These are phyloP conservation scores for Fraxinus sp. DNA, from an alignment of 305 asterid genomes.

Conservation along the genomic window DNA sequence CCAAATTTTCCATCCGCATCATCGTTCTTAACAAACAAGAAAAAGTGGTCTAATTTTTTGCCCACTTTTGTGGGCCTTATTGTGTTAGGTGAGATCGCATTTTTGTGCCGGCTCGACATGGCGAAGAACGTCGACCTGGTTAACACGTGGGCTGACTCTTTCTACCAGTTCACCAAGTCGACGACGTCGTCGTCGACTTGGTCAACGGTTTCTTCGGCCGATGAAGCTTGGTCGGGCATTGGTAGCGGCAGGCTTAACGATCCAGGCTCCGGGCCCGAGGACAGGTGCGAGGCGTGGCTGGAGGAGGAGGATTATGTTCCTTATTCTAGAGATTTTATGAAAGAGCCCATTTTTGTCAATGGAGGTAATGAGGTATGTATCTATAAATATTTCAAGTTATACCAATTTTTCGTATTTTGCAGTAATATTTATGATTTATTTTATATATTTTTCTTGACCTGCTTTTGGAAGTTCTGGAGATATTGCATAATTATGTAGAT, in stretches of 20 bases:
- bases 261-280: slow-evolving; percentile 16
- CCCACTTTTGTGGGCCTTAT: slow-evolving; percentile 66
- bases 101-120: slow-evolving; percentile 72
- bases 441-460: neutral
- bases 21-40: slow-evolving; percentile 35
- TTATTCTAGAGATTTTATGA: slow-evolving; percentile 67
- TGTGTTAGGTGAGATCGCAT: slow-evolving; percentile 76
- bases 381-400: neutral
- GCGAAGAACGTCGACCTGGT: slow-evolving; percentile 71
- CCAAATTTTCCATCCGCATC: slow-evolving; percentile 44
- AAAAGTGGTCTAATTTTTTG: slow-evolving; percentile 58
- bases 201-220: slow-evolving; percentile 15
- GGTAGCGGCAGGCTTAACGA: slow-evolving; percentile 7
- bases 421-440: neutral
- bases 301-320: slow-evolving; percentile 66
- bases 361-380: slow-evolving; percentile 59
- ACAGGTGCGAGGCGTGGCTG: slow-evolving; percentile 74
- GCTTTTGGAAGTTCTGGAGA: neutral
- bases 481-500: neutral
- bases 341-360: slow-evolving; percentile 56
- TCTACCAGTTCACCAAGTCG: slow-evolving; percentile 56
- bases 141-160: slow-evolving; percentile 86
- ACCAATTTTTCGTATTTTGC: neutral
- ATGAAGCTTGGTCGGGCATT: slow-evolving; percentile 27
- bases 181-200: slow-evolving; percentile 31